phyloP scores from a whole-genome alignment of 106 monocot species.

The Ottelia alismoides region DNA sequence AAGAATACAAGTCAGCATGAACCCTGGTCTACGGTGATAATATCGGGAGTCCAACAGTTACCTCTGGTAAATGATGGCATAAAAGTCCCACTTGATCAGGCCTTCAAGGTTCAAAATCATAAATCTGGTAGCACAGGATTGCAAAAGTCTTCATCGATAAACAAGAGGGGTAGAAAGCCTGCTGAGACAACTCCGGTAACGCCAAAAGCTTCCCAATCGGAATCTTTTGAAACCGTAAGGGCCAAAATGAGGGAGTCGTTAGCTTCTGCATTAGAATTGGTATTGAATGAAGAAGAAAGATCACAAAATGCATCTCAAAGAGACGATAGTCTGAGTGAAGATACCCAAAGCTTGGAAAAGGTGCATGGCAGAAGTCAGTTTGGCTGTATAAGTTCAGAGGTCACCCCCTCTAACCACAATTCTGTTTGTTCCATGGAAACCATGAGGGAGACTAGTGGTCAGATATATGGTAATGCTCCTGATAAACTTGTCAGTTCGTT shows the following conservation, averaged over 20 bases:
- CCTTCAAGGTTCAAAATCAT: conserved; percentile 23
- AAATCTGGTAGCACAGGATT: conserved; percentile 6
- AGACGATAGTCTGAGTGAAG: conserved; percentile 8
- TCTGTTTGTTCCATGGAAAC: too few relatives aligned
- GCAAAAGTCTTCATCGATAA: conserved; percentile 19
- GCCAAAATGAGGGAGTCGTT: conserved; percentile 67
- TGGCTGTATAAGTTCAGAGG: background rate
- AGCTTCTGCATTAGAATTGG: conserved; percentile 38
- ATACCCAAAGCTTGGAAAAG: background rate
- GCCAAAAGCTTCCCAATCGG: too few relatives aligned
- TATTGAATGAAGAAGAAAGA: conserved; percentile 23
- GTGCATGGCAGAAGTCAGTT: background rate
- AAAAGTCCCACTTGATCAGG: conserved; percentile 14
- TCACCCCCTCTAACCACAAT: background rate
- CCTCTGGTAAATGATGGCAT: too few relatives aligned
- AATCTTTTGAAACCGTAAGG: conserved; percentile 52
- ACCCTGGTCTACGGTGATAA: too few relatives aligned
- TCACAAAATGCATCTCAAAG: conserved; percentile 1
- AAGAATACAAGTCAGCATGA: too few relatives aligned
- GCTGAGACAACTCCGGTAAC: conserved; percentile 21
- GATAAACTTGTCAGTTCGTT: background rate
- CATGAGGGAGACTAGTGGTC: background rate
- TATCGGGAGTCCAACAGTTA: too few relatives aligned
- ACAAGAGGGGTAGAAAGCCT: conserved; percentile 26
- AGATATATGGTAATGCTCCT: background rate